Base-by-base conservation (phyloP, 2,329 filamentous ascomycete species). In the Sphaerulina musiva region DNA sequence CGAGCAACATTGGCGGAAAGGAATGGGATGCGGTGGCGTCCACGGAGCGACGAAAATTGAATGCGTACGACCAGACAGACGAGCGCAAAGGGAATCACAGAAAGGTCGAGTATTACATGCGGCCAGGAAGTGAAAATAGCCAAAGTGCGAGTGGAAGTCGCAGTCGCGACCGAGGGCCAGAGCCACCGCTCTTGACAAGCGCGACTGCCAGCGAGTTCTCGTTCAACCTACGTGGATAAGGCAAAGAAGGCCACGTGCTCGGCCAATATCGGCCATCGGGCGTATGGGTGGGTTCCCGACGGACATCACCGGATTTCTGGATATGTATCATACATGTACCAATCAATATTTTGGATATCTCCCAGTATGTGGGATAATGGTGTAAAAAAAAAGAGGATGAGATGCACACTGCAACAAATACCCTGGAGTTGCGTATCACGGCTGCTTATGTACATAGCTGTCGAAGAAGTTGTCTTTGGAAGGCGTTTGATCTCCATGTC, bases 1-100 rank as follows among this genome's bases (percentile, higher is more conserved):
- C 66, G 6, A 62, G 40, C 31, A 63, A 47, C 39, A 70, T 70
- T 42, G 67, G 66, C 17, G 66, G 66, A 36, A 67, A 68, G 50
- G 67, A 69, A 54, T 69, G 66, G 62, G 62, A 66, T 51, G 45
- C 54, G 8, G 46, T 54, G 10, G 51, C 44, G 31, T 48, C 53
- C 14, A 53, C 56, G 38, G 59, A 59, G 31, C 53, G 59, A 14
- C 57, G 56, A 46, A 46, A 57, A 2, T 38, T 60, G 14, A 64
- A 61, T 40, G 29, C 55, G 20, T 64, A 64, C 46, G 60, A 63
- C 34, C 56, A 53, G 44, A 56, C 59, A 17, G 52, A 52, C 17
- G 63, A 63, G 46, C 62, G 62, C 11, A 54, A 51, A 46, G 55
- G 54, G 20, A 20, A 20, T 34, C 36, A 10, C 17, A 53, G 46